A percentile compares a stretch with the other conserved stretches of the same genome.
Evolutionary conservation across 306 rosid species (phyloP).

Genomic region (Casuarina equisetifolia): DNA sequence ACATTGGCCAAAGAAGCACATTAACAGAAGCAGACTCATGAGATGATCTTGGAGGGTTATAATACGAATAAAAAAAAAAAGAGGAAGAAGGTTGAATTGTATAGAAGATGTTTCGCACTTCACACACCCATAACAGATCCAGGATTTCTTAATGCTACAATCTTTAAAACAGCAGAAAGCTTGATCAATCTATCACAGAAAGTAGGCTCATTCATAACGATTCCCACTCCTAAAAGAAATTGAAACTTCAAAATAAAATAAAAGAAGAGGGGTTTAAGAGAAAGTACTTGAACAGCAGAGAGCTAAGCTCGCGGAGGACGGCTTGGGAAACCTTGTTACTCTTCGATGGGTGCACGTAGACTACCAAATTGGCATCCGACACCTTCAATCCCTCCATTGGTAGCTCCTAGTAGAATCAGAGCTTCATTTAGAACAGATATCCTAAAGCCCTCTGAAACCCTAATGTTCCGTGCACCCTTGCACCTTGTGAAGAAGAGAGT

Average conservation of each 20-base stretch:
- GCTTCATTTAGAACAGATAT: background rate
- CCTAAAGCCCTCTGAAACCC: background rate
- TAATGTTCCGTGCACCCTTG: background rate
- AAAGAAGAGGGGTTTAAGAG: background rate
- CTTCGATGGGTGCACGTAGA: conserved; percentile 66
- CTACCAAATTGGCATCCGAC: conserved; percentile 55
- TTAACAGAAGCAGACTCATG: background rate
- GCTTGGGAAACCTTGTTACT: conserved; percentile 48
- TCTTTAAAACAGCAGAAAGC: background rate
- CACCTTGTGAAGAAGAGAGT: no score
- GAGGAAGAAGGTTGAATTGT: no score
- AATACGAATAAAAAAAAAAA: background rate
- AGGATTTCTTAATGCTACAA: conserved; percentile 5
- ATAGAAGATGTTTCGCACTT: background rate
- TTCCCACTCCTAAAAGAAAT: background rate
- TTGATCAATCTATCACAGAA: background rate
- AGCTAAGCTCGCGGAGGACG: conserved; percentile 65
- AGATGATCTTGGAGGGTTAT: background rate
- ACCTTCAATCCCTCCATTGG: conserved; percentile 77
- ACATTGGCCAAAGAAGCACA: conserved; percentile 7
- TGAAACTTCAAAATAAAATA: background rate
- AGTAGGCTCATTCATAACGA: background rate
- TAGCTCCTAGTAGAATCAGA: background rate
- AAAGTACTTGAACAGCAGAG: conserved; percentile 62
- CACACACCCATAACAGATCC: background rate